phyloP scores from a whole-genome alignment of 1,284 basidiomycete species.

The Blastosporella zonata region DNA sequence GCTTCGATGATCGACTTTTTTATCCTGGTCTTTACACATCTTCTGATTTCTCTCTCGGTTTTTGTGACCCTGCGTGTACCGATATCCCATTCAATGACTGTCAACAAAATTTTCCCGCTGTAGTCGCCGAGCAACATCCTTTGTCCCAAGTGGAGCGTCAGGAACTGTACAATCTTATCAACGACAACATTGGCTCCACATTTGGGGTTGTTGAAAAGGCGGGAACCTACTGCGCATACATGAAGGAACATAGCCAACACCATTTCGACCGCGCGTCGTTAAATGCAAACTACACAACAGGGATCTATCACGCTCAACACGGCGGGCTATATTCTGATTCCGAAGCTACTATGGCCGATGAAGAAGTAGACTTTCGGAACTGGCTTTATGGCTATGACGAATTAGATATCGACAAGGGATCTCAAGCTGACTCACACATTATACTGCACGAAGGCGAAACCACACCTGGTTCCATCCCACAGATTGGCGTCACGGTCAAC shows the following conservation, averaged over 20 bases:
- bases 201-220: conserved; percentile 47
- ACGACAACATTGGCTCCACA: conserved; percentile 44
- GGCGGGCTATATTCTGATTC: conserved; percentile 13
- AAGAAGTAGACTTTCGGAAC: conserved; percentile 26
- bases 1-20: not conserved
- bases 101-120: conserved; percentile 22
- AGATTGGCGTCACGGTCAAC: not conserved
- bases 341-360: conserved; percentile 19
- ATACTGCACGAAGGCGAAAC: not conserved
- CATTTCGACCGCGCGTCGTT: conserved; percentile 36
- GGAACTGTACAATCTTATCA: conserved; percentile 49
- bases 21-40: conserved; percentile 12
- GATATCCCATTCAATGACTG: conserved; percentile 21
- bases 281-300: conserved; percentile 9
- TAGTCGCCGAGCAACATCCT: conserved; percentile 30
- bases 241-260: conserved; percentile 44
- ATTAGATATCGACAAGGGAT: conserved; percentile 18
- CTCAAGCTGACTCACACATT: not conserved
- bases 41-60: conserved; percentile 14
- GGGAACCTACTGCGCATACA: conserved; percentile 51
- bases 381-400: conserved; percentile 27
- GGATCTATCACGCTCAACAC: conserved; percentile 1
- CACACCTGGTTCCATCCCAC: not conserved
- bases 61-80: conserved; percentile 7
- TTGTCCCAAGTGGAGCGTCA: conserved; percentile 45